Base-by-base conservation (phyloP, 2,329 filamentous ascomycete species). In the Cytospora paraplurivora region DNA sequence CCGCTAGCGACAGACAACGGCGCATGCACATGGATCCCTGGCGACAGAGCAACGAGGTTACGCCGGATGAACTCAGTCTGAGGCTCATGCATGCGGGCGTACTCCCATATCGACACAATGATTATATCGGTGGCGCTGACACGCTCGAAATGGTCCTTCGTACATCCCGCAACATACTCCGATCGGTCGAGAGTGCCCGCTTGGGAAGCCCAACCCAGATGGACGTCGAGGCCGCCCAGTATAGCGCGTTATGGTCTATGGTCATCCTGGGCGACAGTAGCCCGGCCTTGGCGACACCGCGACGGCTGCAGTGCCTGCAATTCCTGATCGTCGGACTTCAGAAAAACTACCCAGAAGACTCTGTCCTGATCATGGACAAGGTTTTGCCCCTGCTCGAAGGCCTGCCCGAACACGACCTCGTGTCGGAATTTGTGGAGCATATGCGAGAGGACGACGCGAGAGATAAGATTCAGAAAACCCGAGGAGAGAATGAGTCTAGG, bases 121-220 rank as follows among this genome's bases (percentile, higher is more conserved):
- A 68, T 27, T 83, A 82, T 62, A 77, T 89, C 10, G 76, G 78
- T 1, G 77, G 82, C 35, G 83, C 85, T 1, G 74, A 74, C 4
- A 79, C 78, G 4, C 74, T 79, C 2, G 82, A 88, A 63, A 83
- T 89, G 67, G 79, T 86, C 10, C 72, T 86, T 50, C 83, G 87
- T 50, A 86, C 83, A n/a, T 82, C 83, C 47, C 83, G 83, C 67
- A 90, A 90, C 73, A 88, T 90, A 66, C 77, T 88, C 70, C 82
- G 81, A 67, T 86, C 85, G 3, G 78, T 88, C 7, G 80, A 85
- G 65, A 78, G 79, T 35, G 64, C 59, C 68, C 71, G 59, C 56
- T 44, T 60, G 4, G 44, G 37, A 49, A 44, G n/a, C 34, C 38
- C 38, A 6, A 50, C 17, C 2, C 32, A 10, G 4, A 57, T 19